phyloP scores from a whole-genome alignment of 2,329 filamentous ascomycete species.

The Arthrobotrys conoides region DNA sequence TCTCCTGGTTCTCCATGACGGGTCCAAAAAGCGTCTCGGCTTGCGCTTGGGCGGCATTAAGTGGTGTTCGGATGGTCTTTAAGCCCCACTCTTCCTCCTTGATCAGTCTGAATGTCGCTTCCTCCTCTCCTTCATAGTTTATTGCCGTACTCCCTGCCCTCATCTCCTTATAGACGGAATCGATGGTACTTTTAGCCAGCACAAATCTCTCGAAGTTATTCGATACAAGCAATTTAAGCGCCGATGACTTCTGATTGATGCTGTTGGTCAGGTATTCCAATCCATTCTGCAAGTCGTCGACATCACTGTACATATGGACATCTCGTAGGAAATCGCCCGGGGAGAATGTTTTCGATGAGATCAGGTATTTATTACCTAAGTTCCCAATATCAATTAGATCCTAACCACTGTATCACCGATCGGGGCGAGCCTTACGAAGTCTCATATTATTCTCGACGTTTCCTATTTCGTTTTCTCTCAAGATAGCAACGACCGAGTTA shows the following conservation, averaged over 20 bases:
- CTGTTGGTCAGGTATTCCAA: constrained; percentile 88
- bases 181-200: constrained; percentile 95
- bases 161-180: constrained; percentile 99
- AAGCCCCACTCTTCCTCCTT: constrained; percentile 95
- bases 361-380: constrained; percentile 89
- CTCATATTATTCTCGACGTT: constrained; percentile 86
- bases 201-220: constrained; percentile 99
- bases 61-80: constrained; percentile 85
- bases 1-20: constrained; percentile 88
- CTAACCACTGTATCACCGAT: constrained; percentile 50
- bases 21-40: constrained; percentile 98
- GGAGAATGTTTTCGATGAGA: constrained; percentile 96
- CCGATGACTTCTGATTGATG: constrained; percentile 97
- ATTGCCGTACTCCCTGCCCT: constrained; percentile 73
- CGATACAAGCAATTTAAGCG: constrained; percentile 94
- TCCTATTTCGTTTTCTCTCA: constrained; percentile 79
- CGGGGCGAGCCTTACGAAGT: constrained; percentile 74
- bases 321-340: constrained; percentile 92
- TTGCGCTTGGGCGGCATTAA: constrained; percentile 91
- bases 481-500: constrained; percentile 85
- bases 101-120: constrained; percentile 73
- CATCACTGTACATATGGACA: constrained; percentile 88
- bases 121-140: constrained; percentile 67
- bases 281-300: constrained; percentile 82
- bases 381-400: constrained; percentile 31